Conservation (phyloP, 2,329 filamentous ascomycete genomes). For the Nectriaceae sp. region DNA sequence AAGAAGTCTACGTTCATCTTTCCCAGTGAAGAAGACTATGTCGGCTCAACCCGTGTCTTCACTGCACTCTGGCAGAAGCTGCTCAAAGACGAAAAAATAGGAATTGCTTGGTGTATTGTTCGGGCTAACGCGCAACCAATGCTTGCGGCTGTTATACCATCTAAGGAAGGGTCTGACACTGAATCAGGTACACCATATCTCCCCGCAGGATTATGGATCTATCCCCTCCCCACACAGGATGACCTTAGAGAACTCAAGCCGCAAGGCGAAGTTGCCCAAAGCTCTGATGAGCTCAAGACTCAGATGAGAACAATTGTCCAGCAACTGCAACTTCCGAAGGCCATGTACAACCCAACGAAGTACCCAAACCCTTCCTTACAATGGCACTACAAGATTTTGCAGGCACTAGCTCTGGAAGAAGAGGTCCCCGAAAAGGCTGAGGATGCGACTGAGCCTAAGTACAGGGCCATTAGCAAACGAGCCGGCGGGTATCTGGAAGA, state of each 20-base stretch:
- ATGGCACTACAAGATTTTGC: slow-evolving; percentile 96
- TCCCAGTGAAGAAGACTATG: slow-evolving; percentile 84
- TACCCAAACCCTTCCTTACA: slow-evolving; percentile 93
- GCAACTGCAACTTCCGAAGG: slow-evolving; percentile 86
- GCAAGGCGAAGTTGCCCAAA: slow-evolving; percentile 49
- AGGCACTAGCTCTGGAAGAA: slow-evolving; percentile 88
- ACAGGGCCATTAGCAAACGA: slow-evolving; percentile 86
- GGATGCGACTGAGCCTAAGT: slow-evolving; percentile 83
- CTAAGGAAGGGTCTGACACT: slow-evolving; percentile 65
- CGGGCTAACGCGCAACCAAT: slow-evolving; percentile 78
- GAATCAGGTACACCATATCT: slow-evolving; percentile 67
- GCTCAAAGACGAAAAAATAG: slow-evolving; percentile 76
- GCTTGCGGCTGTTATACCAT: slow-evolving; percentile 80
- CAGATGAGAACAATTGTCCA: slow-evolving; percentile 81
- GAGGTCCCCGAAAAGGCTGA: slow-evolving; percentile 73
- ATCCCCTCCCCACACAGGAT: slow-evolving; percentile 85
- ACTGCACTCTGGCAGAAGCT: slow-evolving; percentile 89
- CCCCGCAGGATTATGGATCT: slow-evolving; percentile 85
- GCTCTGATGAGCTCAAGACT: slow-evolving; percentile 74
- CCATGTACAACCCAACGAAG: slow-evolving; percentile 77
- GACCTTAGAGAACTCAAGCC: slow-evolving; percentile 79
- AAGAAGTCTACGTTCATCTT: slow-evolving; percentile 92
- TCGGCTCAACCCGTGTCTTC: slow-evolving; percentile 92
- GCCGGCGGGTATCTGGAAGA: slow-evolving; percentile 76
- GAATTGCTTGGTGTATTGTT: slow-evolving; percentile 85